Conservation (phyloP, 495 filamentous ascomycete genomes). For the Beverwykella pulmonaria region DNA sequence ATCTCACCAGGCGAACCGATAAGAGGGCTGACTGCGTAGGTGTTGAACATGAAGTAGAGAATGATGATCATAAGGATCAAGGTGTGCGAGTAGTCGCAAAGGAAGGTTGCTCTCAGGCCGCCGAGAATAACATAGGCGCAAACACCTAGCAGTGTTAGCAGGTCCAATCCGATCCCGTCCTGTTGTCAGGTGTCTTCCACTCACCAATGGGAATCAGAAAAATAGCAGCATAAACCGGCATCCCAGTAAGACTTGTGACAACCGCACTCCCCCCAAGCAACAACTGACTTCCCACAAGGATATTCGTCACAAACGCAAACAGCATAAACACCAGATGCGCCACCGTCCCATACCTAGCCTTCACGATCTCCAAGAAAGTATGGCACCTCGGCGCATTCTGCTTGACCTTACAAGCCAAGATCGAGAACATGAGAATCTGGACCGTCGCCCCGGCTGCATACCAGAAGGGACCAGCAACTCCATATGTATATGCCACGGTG, state of each 20-base stretch:
- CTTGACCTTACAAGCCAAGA: conserved; percentile 41
- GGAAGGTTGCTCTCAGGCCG: conserved; percentile 41
- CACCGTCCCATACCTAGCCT: conserved; percentile 35
- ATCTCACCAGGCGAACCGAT: conserved; percentile 39
- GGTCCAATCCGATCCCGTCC: not conserved
- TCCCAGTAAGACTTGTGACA: conserved; percentile 40
- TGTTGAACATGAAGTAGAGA: conserved; percentile 43
- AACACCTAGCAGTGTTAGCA: conserved; percentile 23
- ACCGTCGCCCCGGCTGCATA: conserved; percentile 43
- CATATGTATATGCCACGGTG: conserved; percentile 31
- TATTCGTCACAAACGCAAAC: conserved; percentile 40
- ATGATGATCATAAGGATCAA: conserved; percentile 40
- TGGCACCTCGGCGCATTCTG: conserved; percentile 40
- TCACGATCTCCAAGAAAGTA: conserved; percentile 42
- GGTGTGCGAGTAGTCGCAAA: conserved; percentile 43
- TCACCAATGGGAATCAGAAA: conserved; percentile 38
- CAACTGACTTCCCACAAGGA: conserved; percentile 40
- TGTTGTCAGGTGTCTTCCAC: not conserved
- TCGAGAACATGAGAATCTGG: conserved; percentile 44
- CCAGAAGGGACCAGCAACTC: conserved; percentile 35
- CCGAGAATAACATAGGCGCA: conserved; percentile 41
- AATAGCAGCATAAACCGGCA: conserved; percentile 42
- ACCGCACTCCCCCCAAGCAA: conserved; percentile 41
- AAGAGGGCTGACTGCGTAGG: conserved; percentile 34
- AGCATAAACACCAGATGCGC: conserved; percentile 41